Evolutionary conservation across 2,329 filamentous ascomycete species (phyloP), one percentile per base, ranked within the genome.

Genomic region (Cordyceps militaris): DNA sequence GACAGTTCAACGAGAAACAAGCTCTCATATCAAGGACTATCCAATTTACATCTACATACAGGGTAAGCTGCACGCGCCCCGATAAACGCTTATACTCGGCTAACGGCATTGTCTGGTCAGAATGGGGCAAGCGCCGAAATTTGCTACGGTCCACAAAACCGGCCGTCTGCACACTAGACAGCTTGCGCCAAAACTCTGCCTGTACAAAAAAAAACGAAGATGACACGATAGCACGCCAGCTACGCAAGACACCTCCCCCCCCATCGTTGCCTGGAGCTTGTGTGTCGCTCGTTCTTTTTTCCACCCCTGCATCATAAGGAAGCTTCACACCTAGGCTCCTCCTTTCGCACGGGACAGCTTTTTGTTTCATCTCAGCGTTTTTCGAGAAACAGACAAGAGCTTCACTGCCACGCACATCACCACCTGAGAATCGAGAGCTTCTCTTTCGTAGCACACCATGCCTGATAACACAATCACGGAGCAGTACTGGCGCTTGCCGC

Each of bases 401-500:
- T 43, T 28, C 5, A 1, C 16, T 56, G 43, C 42, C 40, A 32
- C 14, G n/a, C 10, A 50, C 49, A 24, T 38, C 26, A 30, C 36
- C 40, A 55, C 58, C 49, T 16, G 16, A 47, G 55, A 57, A 46
- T 36, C 44, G 54, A 49, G 8, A 57, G 38, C 55, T 46, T 57
- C 55, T 51, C 47, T 43, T n/a, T 58, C 57, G 57, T 58, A 58
- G 57, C 43, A 54, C 50, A 58, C 3, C 46, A 56, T 57, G 49
- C 30, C 53, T 59, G 50, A 58, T 36, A 54, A 54, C 59, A 60
- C 61, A 51, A 61, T 66, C 21, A 50, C 66, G 53, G 68, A 69
- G 32, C 66, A 65, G 60, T 77, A 72, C 65, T 73, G 71, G 73
- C 70, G 67, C 60, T 62, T 72, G 63, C 74, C 75, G 38, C 67